Base-by-base conservation (phyloP, 441 rosid genomes). In the Raphanus hybrid region DNA sequence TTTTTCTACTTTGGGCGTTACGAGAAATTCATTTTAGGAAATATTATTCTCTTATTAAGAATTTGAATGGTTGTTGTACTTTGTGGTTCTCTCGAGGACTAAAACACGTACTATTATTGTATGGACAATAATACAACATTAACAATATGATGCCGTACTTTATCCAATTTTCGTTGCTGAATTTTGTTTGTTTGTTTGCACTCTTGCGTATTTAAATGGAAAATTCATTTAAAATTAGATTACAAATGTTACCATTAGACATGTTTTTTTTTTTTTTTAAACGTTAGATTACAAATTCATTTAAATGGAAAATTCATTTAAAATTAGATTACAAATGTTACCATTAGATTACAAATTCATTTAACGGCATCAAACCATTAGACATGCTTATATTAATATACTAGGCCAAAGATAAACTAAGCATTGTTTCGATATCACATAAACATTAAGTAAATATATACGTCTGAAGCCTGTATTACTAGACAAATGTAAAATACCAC, bases 141-240 rank as follows among this genome's bases (percentile, higher is more conserved):
- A 67, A 23, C 16, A 48, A 67, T 5, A 8, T 67, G 26, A 14
- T 67, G 26, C 9, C 27, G 23, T 60, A 26, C 37, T 14, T 62
- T 63, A 63, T 63, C 27, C 12, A 14, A 15, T 35, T 35, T 23
- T 3, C n/a, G 4, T 35, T 63, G 3, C 41, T 35, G 67, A 64
- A 34, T 63, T n/a, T 34, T 64, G 7, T 55, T 62, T 27, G 64
- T 34, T 60, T 60, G 11, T 55, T 55, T 61, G 67, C 67, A 15
- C n/a, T 35, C n/a, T 35, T 63, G 48, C 67, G 8, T 52, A 14
- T n/a, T 48, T 48, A 14, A n/a, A 14, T 62, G 4, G 11, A 29
- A 59, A 11, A 29, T 27, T 29, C 7, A 32, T 6, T 11, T 27
- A 5, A 12, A n/a, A 32, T 14, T 15, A 14, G 11, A 61, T 6